Evolutionary conservation across 768 basidiomycete genomes (phyloP), one percentile per base, ranked within the genome.

Genomic region (Multifurca ochricompacta): DNA sequence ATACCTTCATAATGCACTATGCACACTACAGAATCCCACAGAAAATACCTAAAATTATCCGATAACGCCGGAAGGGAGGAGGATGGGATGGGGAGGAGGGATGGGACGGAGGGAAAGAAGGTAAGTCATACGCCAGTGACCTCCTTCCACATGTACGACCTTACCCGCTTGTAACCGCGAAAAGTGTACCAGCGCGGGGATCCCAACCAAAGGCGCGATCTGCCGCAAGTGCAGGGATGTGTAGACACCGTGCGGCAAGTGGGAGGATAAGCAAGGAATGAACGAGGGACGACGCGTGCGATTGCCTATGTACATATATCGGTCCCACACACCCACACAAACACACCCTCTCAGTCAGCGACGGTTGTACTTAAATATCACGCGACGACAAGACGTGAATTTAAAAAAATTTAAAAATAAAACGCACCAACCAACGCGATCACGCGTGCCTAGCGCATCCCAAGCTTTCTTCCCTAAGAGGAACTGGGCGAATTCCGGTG

Each of bases 131-230:
- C 6, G 21, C n/a, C 27, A 28, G n/a, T n/a, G n/a, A n/a, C n/a
- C n/a, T n/a, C n/a, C n/a, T 32, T 9, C 18, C 37, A 34, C 40
- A 36, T 31, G 54, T 30, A 16, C 32, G 11, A n/a, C 69, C 73
- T 60, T 54, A 87, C 85, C 85, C 91, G 46, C 76, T 75, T 28
- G 87, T 81, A 44, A 95, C 75, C 21, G 85, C 86, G 60, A 80
- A 72, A 2, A 84, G 70, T 42, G 77, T 71, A 19, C 81, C 84
- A 4, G 77, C 74, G 18, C 66, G 56, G 1, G 77, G 71, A 59
- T 87, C 77, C 76, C 86, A 91, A 6, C 89, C 91, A 63, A 84
- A 91, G 6, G 81, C 83, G 30, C 79, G 79, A 66, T 92, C 83
- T n/a, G 69, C 62, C 25, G 69, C 65, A 16, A 85, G 70, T 14